Evolutionary conservation across 139 green algal genomes (phyloP).

Genomic region (Asterochloris sp.): DNA sequence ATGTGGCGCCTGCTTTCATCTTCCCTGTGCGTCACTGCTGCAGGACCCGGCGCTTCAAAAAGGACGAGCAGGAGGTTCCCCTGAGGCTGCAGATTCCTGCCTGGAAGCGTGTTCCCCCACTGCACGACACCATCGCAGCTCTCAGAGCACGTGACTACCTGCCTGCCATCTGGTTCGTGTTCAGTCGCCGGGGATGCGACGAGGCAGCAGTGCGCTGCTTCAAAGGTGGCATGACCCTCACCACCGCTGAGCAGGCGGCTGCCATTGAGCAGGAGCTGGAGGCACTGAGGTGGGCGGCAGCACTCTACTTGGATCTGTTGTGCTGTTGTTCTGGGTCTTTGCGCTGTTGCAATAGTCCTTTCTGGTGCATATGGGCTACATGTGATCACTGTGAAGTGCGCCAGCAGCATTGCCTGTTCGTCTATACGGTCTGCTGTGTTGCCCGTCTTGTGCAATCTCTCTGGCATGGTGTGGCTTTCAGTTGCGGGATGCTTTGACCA

Average conservation of each 20-base stretch:
- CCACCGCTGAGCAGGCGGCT: slow-evolving; percentile 39
- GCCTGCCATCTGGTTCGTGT: slow-evolving; percentile 92
- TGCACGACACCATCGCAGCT: slow-evolving; percentile 24
- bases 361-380: too few relatives aligned
- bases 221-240: slow-evolving; percentile 33
- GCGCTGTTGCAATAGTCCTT: too few relatives aligned
- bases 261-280: slow-evolving; percentile 57
- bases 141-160: slow-evolving; percentile 65
- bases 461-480: too few relatives aligned
- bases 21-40: neutral
- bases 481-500: too few relatives aligned
- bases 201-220: slow-evolving; percentile 11
- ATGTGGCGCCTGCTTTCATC: neutral
- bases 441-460: too few relatives aligned
- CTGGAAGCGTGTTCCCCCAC: slow-evolving; percentile 19
- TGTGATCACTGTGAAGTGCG: too few relatives aligned
- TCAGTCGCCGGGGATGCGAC: slow-evolving; percentile 79
- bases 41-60: neutral
- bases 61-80: neutral
- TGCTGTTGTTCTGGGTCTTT: too few relatives aligned
- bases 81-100: neutral
- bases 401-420: too few relatives aligned
- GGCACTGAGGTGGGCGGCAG: slow-evolving; percentile 29
- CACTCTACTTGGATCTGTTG: neutral
- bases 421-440: too few relatives aligned